Evolutionary conservation across 1,284 basidiomycete genomes (phyloP), one percentile per base, ranked within the genome.

Genomic region (Microbotryomycetes sp.): DNA sequence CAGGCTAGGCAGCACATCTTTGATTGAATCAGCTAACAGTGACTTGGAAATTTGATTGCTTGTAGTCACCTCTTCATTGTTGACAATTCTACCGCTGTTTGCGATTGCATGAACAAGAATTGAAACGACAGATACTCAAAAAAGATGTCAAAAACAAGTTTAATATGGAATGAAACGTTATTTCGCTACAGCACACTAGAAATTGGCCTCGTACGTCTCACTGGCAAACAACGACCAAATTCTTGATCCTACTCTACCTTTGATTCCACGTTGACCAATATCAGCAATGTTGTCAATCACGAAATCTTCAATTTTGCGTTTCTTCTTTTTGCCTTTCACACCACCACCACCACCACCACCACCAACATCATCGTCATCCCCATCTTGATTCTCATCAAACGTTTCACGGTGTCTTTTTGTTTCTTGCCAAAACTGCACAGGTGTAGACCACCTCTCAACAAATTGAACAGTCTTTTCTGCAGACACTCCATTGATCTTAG

Each of bases 401-500:
- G 9, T 9, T 42, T 42, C 12, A 42, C 60, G 53, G 23, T 59
- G 56, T 26, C 1, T 26, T 30, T 47, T 50, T 23, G 59, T 51
- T 23, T 59, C 63, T 6, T 51, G 48, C 19, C 36, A 69, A 23
- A 69, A 69, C 31, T 30, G 6, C 9, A n/a, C 7, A 3, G 79
- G 76, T 16, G 80, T 81, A 19, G 77, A 76, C 76, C 79, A 82
- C 16, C 73, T 59, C 26, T 78, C 75, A 25, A 82, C 64, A 25
- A 81, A 71, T 14, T 77, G 77, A 9, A 74, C 71, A 14, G 79
- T 79, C 62, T 80, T 79, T 67, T 83, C 81, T 0, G 79, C 75
- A 47, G 76, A 78, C 74, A 83, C 76, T 3, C 81, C 81, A 46
- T 76, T 76, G 62, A 82, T 73, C 58, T 78, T 78, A 30, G 80